Evolutionary conservation across 179 eudicot species (phyloP).

Genomic region (Spinacia oleracea): DNA sequence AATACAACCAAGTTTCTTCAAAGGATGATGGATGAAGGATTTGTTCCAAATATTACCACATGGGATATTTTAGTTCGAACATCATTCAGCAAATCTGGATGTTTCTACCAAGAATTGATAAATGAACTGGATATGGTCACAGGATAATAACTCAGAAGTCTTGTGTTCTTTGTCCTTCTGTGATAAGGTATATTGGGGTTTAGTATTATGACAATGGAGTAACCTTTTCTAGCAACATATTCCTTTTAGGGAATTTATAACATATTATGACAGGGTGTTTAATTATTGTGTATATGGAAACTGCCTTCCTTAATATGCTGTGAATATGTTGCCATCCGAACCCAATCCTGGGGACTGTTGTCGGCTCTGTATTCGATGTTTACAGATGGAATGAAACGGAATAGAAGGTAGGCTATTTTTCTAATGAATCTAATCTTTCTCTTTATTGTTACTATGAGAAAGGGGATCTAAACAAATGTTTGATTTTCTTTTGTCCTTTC

Average conservation of each 20-base stretch:
- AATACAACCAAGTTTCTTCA: constrained; percentile 44
- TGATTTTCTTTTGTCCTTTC: neutral
- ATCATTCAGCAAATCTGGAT: constrained; percentile 39
- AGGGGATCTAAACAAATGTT: neutral
- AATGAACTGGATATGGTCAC: neutral
- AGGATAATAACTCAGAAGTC: neutral
- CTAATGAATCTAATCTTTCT: neutral
- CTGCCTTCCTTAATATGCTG: neutral
- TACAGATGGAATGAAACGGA: neutral
- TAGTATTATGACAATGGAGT: neutral
- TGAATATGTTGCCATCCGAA: neutral
- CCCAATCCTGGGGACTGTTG: neutral
- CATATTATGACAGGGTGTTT: neutral
- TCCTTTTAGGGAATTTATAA: neutral
- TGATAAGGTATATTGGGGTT: neutral
- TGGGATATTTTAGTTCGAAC: constrained; percentile 65
- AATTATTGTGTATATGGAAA: neutral
- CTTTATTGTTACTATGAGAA: neutral
- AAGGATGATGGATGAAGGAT: constrained; percentile 59
- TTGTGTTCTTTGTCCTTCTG: neutral
- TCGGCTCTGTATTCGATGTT: neutral
- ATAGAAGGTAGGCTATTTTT: neutral
- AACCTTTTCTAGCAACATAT: neutral
- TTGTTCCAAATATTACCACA: constrained; percentile 46
- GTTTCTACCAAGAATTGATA: constrained; percentile 12